phyloP scores from a whole-genome alignment of 345 rosid species.

The Citropsis articulata region DNA sequence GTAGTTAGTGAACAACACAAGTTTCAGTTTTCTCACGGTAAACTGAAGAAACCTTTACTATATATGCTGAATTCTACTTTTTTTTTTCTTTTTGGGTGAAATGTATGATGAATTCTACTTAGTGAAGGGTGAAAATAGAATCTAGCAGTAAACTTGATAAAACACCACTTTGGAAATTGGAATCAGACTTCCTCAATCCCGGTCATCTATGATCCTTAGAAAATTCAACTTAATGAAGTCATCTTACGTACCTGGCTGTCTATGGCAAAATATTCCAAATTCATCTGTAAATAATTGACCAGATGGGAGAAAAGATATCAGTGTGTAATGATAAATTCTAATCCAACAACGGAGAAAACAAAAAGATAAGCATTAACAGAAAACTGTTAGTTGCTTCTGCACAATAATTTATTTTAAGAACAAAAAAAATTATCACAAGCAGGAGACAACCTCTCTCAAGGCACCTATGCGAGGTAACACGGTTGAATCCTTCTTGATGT shows the following conservation, averaged over 20 bases:
- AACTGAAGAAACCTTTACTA: not conserved
- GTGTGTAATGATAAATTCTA: slow-evolving; percentile 6
- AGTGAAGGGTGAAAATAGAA: not conserved
- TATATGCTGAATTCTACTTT: not conserved
- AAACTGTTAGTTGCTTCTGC: slow-evolving; percentile 13
- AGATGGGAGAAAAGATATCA: slow-evolving; percentile 1
- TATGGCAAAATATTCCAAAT: slow-evolving; percentile 93
- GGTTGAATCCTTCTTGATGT: slow-evolving; percentile 75
- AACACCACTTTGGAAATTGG: not conserved
- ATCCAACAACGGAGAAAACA: not conserved
- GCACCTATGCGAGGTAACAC: slow-evolving; percentile 87
- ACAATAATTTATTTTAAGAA: slow-evolving; percentile 10
- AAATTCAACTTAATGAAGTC: slow-evolving; percentile 1
- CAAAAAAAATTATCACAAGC: not conserved
- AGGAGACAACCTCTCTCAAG: slow-evolving; percentile 70
- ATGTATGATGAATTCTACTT: not conserved
- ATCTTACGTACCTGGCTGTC: slow-evolving; percentile 76
- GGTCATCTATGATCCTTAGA: not conserved
- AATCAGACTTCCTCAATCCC: not conserved
- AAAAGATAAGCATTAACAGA: not conserved
- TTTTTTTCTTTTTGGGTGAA: no score
- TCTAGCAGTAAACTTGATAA: not conserved
- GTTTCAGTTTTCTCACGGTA: not conserved
- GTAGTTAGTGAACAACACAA: not conserved
- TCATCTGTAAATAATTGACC: slow-evolving; percentile 71